Conservation (phyloP, 176 grass and related monocot species). For the Elymus sibiricus region DNA sequence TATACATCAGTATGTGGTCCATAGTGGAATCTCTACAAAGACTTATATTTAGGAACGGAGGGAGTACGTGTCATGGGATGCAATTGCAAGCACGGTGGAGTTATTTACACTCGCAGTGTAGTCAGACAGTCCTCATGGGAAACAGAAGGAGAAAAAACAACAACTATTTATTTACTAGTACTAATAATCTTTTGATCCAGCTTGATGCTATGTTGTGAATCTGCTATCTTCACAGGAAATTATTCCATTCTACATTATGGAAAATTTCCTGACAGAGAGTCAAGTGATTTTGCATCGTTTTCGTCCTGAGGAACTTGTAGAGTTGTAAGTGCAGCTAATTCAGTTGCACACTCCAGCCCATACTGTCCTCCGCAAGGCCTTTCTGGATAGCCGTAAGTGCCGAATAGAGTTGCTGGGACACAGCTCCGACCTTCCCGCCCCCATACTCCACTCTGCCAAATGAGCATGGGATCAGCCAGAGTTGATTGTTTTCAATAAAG, state of each 20-base stretch:
- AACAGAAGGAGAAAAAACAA: background rate
- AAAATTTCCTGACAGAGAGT: background rate
- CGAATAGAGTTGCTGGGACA: conserved; percentile 73
- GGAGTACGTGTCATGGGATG: conserved; percentile 2
- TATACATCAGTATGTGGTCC: no score
- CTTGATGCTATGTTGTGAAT: background rate
- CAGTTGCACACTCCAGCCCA: conserved; percentile 68
- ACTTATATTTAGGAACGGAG: no score
- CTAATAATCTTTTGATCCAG: background rate
- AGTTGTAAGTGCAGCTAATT: background rate
- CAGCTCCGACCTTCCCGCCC: conserved; percentile 50
- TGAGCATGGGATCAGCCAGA: conserved; percentile 5
- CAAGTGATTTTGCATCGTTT: background rate
- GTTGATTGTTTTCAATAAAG: background rate
- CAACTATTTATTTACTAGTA: background rate
- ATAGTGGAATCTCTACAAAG: no score
- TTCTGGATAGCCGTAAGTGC: conserved; percentile 67
- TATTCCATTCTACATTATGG: background rate
- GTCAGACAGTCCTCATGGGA: background rate
- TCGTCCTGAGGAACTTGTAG: background rate
- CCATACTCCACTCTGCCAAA: conserved; percentile 71
- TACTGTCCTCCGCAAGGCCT: conserved; percentile 65
- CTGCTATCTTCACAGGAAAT: conserved; percentile 5
- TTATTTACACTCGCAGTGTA: background rate
- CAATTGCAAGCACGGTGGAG: background rate